These are phyloP conservation scores for Leccinum proliferum DNA, from an alignment of 1,284 basidiomycete species.

Conservation along the genomic window DNA sequence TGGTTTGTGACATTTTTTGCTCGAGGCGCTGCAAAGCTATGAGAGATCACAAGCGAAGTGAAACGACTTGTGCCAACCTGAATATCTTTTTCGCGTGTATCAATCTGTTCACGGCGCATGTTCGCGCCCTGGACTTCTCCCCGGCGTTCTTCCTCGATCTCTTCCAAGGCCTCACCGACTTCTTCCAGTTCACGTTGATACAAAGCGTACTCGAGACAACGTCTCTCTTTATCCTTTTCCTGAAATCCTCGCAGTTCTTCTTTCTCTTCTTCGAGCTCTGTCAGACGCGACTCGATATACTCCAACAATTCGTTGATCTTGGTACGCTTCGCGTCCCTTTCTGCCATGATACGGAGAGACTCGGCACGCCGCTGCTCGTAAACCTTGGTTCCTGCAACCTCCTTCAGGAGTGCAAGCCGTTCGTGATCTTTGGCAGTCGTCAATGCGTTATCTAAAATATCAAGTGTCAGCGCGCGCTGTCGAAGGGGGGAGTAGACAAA, in stretches of 20 bases:
- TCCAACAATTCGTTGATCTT: conserved; percentile 91
- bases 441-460: conserved; percentile 81
- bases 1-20: conserved; percentile 64
- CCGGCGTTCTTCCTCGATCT: conserved; percentile 78
- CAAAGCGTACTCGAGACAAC: conserved; percentile 94
- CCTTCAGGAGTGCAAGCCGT: conserved; percentile 89
- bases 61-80: conserved; percentile 45
- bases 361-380: conserved; percentile 95
- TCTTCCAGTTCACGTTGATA: conserved; percentile 91
- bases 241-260: conserved; percentile 97
- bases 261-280: conserved; percentile 95
- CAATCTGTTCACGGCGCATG: conserved; percentile 74
- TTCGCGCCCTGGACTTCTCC: conserved; percentile 85
- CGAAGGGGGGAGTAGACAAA: conserved; percentile 25
- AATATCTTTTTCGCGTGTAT: conserved; percentile 78
- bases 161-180: conserved; percentile 77
- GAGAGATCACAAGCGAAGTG: conserved; percentile 2
- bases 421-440: conserved; percentile 98
- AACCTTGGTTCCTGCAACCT: conserved; percentile 97
- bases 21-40: conserved; percentile 56
- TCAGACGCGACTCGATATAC: conserved; percentile 87
- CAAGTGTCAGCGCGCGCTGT: conserved; percentile 6
- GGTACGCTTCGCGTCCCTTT: conserved; percentile 87
- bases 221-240: conserved; percentile 89
- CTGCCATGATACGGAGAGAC: conserved; percentile 93